Conservation (phyloP, 2,329 filamentous ascomycete genomes). For the Phialophora tarda region DNA sequence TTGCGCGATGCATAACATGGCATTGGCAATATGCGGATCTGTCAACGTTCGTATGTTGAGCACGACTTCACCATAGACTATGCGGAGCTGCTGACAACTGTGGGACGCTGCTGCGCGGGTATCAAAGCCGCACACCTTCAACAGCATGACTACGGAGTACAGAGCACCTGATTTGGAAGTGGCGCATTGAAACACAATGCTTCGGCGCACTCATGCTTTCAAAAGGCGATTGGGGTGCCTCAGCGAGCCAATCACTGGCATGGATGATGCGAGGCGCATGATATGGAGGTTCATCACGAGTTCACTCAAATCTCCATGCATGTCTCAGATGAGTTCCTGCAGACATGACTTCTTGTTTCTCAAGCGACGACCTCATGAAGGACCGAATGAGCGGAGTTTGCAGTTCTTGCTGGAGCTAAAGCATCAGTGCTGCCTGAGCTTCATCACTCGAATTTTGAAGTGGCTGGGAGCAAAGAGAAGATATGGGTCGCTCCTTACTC, state of each 20-base stretch:
- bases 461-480: conserved; percentile 13
- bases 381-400: not conserved
- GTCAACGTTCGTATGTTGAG: not conserved
- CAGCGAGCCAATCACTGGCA: not conserved
- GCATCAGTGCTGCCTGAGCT: not conserved
- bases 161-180: not conserved
- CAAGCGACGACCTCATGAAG: not conserved
- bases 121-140: not conserved
- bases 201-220: not conserved
- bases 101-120: not conserved
- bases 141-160: not conserved
- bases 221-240: not conserved
- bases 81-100: not conserved
- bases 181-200: not conserved
- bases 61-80: not conserved
- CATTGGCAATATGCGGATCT: not conserved
- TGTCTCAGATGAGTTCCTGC: not conserved
- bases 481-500: not conserved
- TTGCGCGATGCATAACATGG: not conserved
- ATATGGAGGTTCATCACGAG: not conserved
- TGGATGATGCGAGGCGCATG: not conserved
- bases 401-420: not conserved
- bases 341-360: not conserved
- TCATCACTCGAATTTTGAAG: not conserved
- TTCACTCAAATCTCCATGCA: not conserved